A percentile compares a stretch with the other conserved stretches of the same genome.
phyloP scores from a whole-genome alignment of 129 eudicot species.

The Pittosporum tobira region DNA sequence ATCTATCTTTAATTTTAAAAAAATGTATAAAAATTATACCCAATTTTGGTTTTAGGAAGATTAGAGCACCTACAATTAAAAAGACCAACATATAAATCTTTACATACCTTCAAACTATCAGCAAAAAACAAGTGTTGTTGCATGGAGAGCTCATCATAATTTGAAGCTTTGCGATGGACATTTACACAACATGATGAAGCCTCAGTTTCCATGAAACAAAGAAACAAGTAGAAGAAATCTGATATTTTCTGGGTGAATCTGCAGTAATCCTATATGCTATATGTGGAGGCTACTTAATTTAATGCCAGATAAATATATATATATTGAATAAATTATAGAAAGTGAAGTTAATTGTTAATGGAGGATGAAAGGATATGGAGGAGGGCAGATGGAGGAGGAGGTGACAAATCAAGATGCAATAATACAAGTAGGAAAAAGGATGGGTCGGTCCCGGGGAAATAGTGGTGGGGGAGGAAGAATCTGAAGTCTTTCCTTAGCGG shows the following conservation, averaged over 20 bases:
- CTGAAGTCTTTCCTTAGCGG: slow-evolving; percentile 1
- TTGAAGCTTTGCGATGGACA: slow-evolving; percentile 26
- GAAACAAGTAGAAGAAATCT: slow-evolving; percentile 7
- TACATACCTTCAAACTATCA: slow-evolving; percentile 43
- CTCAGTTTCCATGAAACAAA: slow-evolving; percentile 26
- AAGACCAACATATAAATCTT: slow-evolving; percentile 3
- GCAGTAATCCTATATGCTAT: too few relatives aligned
- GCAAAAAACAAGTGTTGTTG: slow-evolving; percentile 37
- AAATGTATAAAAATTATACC: too few relatives aligned
- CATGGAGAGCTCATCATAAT: slow-evolving; percentile 45
- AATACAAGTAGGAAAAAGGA: slow-evolving; percentile 16
- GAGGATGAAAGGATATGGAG: not conserved
- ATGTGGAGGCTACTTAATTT: too few relatives aligned
- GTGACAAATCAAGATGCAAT: slow-evolving; percentile 16
- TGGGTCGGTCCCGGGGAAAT: not conserved
- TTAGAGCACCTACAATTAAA: not conserved
- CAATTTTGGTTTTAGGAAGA: too few relatives aligned
- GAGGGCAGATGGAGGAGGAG: not conserved
- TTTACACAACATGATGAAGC: slow-evolving; percentile 9
- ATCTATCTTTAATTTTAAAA: too few relatives aligned
- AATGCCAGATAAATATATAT: too few relatives aligned
- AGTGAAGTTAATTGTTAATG: too few relatives aligned
- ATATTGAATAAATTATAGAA: too few relatives aligned
- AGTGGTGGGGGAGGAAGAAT: slow-evolving; percentile 9
- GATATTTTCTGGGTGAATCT: not conserved